Base-by-base conservation (phyloP, 208 protist species). In the Crithidia bombi region DNA sequence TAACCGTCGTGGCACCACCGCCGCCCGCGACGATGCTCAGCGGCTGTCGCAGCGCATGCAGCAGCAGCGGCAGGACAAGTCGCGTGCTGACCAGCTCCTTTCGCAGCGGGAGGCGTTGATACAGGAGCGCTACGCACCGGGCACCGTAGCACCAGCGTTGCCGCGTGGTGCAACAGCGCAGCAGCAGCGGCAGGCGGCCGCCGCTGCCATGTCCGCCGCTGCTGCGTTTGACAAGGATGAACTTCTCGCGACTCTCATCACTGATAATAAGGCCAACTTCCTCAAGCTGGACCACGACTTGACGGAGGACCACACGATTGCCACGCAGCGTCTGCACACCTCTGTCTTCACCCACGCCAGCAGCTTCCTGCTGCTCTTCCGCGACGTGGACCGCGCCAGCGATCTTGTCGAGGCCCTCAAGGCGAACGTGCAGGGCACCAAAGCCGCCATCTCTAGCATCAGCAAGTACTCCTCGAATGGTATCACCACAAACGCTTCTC, bases 281-380 rank as follows among this genome's bases (percentile, higher is more conserved):
- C 59, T 87, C 19, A 80, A 83, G 32, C 54, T 96, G 12, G 91
- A 96, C 54, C 83, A 82, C 66, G 73, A 89, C 56, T 81, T 96
- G 11, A 84, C 83, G 12, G 82, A 89, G 50, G 88, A 96, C 35
- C 83, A 92, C 73, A 56, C 70, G 19, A 79, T 94, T 23, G 86
- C 91, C 17, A 85, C 82, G 28, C 75, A 73, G 21, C 76, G 78
- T 1, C 76, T 96, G 44, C 88, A 94, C 64, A 51, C 73, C 33
- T 75, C 85, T 10, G 91, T 96, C 44, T 96, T 94, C 69, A 21
- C 79, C 0, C 87, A 94, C 41, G 80, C 86, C 12, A 84, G 84
- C 36, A 85, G 88, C 77, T 96, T 96, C 65, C 55, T 96, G 25
- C 75, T 85, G 17, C 73, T 96, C 12, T 96, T 96, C 58, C 81